Conservation (phyloP, 768 basidiomycete genomes). For the Lactarius hengduanensis region DNA sequence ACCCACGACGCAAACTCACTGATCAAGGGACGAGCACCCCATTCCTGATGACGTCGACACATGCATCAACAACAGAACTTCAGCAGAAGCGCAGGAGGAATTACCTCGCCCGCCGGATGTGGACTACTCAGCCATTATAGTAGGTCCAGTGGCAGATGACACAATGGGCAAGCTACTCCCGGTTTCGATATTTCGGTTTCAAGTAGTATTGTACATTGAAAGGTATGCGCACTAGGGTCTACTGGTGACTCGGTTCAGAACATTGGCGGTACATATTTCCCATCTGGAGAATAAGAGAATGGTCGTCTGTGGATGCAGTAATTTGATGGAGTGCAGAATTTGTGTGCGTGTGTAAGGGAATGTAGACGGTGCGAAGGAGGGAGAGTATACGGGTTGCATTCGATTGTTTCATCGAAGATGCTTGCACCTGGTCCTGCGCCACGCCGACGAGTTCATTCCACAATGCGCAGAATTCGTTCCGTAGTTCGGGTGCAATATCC, state of each 20-base stretch:
- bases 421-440: conserved; percentile 1
- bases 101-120: no score
- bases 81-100: no score
- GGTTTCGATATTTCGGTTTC: no score
- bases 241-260: background rate
- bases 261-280: background rate
- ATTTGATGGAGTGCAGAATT: background rate
- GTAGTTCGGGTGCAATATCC: background rate
- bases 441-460: conserved; percentile 9
- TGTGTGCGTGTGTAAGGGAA: conserved; percentile 7
- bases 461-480: conserved; percentile 12
- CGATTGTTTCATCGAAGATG: background rate
- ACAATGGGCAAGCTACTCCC: no score
- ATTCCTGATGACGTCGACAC: no score
- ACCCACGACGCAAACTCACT: no score
- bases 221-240: background rate
- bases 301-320: background rate
- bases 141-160: no score
- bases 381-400: conserved; percentile 16
- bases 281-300: background rate
- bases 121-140: no score
- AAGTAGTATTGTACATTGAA: no score
- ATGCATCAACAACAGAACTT: no score
- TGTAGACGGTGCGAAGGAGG: background rate
- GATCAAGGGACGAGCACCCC: no score